Conservation (phyloP, 2,329 filamentous ascomycete species). For the Escovopsis weberi region DNA sequence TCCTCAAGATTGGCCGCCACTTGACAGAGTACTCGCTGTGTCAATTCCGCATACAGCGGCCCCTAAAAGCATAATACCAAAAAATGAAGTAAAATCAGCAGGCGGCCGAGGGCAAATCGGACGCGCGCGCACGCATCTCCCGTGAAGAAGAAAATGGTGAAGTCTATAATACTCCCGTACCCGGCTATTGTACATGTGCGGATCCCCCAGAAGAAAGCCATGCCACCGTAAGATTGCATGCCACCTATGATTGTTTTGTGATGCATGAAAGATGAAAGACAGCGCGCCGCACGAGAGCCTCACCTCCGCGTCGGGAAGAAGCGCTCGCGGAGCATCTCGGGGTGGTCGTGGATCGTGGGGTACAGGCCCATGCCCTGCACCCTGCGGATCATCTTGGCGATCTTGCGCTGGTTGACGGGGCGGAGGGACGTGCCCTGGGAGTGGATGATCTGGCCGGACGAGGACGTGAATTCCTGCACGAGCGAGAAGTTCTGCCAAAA, state of each 20-base stretch:
- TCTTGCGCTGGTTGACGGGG: conserved; percentile 79
- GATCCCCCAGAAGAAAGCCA: background rate
- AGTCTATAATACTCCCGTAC: conserved; percentile 9
- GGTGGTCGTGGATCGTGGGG: conserved; percentile 81
- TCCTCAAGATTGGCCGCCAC: conserved; percentile 40
- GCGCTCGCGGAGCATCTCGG: conserved; percentile 51
- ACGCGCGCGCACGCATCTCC: conserved; percentile 10
- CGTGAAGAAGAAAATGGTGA: conserved; percentile 10
- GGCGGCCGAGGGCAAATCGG: too few relatives aligned
- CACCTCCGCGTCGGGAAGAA: conserved; percentile 15
- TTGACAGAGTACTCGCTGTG: conserved; percentile 29
- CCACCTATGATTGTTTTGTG: background rate
- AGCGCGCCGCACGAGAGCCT: too few relatives aligned
- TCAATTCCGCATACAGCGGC: conserved; percentile 34
- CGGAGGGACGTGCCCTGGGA: conserved; percentile 63
- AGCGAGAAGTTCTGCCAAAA: conserved; percentile 69
- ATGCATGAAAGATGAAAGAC: background rate
- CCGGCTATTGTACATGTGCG: conserved; percentile 22
- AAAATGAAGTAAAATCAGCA: too few relatives aligned
- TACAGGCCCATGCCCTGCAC: conserved; percentile 83
- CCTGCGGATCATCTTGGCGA: conserved; percentile 83
- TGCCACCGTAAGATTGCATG: background rate
- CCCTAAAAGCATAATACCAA: conserved; percentile 30
- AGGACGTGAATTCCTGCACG: conserved; percentile 75
- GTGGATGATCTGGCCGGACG: conserved; percentile 73